Evolutionary conservation across 495 filamentous ascomycete species (phyloP), one percentile per base, ranked within the genome.

Genomic region (Penicillium riverlandense): DNA sequence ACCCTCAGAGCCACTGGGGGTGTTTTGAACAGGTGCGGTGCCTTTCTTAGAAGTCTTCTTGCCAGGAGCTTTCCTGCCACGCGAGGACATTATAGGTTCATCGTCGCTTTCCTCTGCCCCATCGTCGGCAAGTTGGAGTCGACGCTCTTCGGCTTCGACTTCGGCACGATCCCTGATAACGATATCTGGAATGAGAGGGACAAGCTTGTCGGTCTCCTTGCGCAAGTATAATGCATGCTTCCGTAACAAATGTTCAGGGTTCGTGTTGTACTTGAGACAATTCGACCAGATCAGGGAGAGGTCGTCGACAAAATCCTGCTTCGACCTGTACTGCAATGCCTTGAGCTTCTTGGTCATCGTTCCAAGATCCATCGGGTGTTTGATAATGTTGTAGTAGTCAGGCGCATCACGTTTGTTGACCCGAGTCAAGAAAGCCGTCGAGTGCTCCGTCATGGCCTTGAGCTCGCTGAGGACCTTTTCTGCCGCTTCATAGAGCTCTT

Each of bases 271-370:
- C 48, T 84, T 86, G 38, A 99, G 71, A 53, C 94, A 97, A 57
- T 99, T 99, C 29, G 83, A 73, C 92, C 92, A 99, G 35, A 99
- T 99, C 13, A 96, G 74, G 54, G 91, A 89, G 15, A 97, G 70
- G 48, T 98, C 92, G 40, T 83, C 79, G 29, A 96, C 88, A 51
- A 98, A 98, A 10, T 98, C 92, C 42, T 85, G 74, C 71, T 98
- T 98, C 37, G 89, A 95, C 61, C 86, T 91, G 72, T 95, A 98
- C 14, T 76, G 75, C 10, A 92, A 62, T 3, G 76, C 71, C 61
- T 95, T 96, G 29, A 99, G 79, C 68, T 96, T 97, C 71, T 99
- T 99, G 31, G 92, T 91, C 86, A 99, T 96, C 30, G 82, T 84
- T 33, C 94, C 92, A 35, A 99, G 79, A 62, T 99, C 92, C 92